phyloP scores from a whole-genome alignment of 1,284 basidiomycete genomes.

The Violaceomyces palustris region DNA sequence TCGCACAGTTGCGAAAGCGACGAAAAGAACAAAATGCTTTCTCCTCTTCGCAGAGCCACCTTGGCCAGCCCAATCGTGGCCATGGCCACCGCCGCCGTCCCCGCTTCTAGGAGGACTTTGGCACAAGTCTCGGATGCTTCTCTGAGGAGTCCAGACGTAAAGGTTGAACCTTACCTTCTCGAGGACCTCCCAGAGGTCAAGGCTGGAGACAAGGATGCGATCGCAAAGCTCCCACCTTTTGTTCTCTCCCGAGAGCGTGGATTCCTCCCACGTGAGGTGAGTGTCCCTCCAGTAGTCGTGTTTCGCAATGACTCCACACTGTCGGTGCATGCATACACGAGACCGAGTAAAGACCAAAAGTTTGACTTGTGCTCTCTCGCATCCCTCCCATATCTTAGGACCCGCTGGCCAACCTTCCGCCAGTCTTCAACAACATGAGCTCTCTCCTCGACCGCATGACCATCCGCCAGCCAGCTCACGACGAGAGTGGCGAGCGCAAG shows the following conservation, averaged over 20 bases:
- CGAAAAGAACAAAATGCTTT: too few relatives aligned
- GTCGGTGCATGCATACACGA: too few relatives aligned
- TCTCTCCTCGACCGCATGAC: conserved; percentile 47
- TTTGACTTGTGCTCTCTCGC: not conserved
- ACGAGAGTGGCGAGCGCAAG: conserved; percentile 20
- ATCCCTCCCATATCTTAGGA: conserved; percentile 8
- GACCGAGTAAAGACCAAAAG: not conserved
- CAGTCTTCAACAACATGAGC: conserved; percentile 24
- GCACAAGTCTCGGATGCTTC: conserved; percentile 23
- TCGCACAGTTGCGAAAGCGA: too few relatives aligned
- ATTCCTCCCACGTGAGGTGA: conserved; percentile 24
- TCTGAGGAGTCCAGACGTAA: not conserved
- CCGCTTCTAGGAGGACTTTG: conserved; percentile 6
- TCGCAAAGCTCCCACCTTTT: conserved; percentile 31
- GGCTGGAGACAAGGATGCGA: conserved; percentile 15
- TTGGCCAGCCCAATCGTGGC: too few relatives aligned
- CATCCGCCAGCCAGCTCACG: conserved; percentile 41
- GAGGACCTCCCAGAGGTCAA: conserved; percentile 24
- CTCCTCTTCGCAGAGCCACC: too few relatives aligned
- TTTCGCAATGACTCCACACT: not conserved
- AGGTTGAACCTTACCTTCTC: conserved; percentile 35
- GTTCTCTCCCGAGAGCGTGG: conserved; percentile 33
- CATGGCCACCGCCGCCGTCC: not conserved
- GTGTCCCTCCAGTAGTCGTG: not conserved
- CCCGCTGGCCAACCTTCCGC: conserved; percentile 32